These are phyloP conservation scores for Vanderwaltozyma verrucispora DNA, from an alignment of 805 yeast species.

Conservation along the genomic window DNA sequence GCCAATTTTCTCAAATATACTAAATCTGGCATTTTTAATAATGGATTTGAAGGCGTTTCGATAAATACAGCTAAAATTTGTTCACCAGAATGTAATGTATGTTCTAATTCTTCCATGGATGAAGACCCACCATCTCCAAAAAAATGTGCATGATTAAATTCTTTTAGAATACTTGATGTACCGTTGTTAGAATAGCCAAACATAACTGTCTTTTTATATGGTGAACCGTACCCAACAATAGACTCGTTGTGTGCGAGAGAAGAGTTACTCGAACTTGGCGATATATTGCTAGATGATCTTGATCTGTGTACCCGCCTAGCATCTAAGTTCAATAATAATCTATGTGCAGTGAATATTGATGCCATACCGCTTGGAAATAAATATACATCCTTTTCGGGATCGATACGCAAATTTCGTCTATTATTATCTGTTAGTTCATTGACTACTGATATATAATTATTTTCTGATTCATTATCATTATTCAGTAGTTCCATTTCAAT, in stretches of 20 bases:
- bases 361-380: slow-evolving; percentile 92
- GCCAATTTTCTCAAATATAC: slow-evolving; percentile 53
- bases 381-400: slow-evolving; percentile 57
- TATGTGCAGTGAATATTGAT: slow-evolving; percentile 74
- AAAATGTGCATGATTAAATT: slow-evolving; percentile 88
- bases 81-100: slow-evolving; percentile 48
- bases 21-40: slow-evolving; percentile 76
- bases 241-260: not conserved
- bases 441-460: not conserved
- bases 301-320: slow-evolving; percentile 26
- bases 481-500: slow-evolving; percentile 9
- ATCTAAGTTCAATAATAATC: slow-evolving; percentile 34
- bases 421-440: not conserved
- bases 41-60: slow-evolving; percentile 94
- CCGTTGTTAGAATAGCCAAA: slow-evolving; percentile 97
- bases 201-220: slow-evolving; percentile 61
- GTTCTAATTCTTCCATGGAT: slow-evolving; percentile 51
- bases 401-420: slow-evolving; percentile 4
- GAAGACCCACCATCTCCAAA: slow-evolving; percentile 74
- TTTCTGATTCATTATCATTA: not conserved
- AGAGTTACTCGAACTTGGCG: slow-evolving; percentile 3
- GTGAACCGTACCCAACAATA: slow-evolving; percentile 20
- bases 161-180: slow-evolving; percentile 71
- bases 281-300: slow-evolving; percentile 7
- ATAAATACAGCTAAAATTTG: slow-evolving; percentile 71